Evolutionary conservation across 2,329 filamentous ascomycete species (phyloP).

Genomic region (Phoma sp.): DNA sequence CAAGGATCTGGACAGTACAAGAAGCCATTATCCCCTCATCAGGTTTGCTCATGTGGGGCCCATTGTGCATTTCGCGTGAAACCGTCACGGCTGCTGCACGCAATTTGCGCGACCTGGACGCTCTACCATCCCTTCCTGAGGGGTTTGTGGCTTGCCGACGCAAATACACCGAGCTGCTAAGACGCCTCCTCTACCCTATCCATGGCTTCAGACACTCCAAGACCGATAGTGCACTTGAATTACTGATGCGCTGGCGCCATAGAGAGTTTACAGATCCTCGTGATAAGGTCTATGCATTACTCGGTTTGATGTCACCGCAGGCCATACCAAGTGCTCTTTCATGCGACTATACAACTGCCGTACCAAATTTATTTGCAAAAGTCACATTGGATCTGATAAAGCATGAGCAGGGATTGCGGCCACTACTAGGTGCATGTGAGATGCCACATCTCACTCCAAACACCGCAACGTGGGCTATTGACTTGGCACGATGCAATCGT

Average conservation of each 20-base stretch:
- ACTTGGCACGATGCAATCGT: constrained; percentile 22
- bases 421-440: constrained; percentile 20
- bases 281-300: constrained; percentile 34
- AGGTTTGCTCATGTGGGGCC: constrained; percentile 21
- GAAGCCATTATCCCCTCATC: constrained; percentile 22
- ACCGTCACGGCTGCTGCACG: constrained; percentile 5
- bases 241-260: constrained; percentile 29
- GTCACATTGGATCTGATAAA: constrained; percentile 24
- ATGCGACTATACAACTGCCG: constrained; percentile 15
- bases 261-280: constrained; percentile 27
- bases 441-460: constrained; percentile 13
- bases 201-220: constrained; percentile 18
- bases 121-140: neutral
- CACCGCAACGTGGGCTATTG: constrained; percentile 24
- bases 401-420: constrained; percentile 11
- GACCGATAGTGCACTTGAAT: constrained; percentile 13
- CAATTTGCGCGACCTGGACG: constrained; percentile 8
- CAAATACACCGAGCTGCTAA: constrained; percentile 12
- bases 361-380: constrained; percentile 9
- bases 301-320: constrained; percentile 17
- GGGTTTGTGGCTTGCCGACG: neutral
- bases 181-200: constrained; percentile 22
- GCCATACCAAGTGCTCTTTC: constrained; percentile 7
- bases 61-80: constrained; percentile 9
- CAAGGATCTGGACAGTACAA: constrained; percentile 28